These are phyloP conservation scores for Plicaturopsis crispa DNA, from an alignment of 768 basidiomycete genomes.

Conservation along the genomic window DNA sequence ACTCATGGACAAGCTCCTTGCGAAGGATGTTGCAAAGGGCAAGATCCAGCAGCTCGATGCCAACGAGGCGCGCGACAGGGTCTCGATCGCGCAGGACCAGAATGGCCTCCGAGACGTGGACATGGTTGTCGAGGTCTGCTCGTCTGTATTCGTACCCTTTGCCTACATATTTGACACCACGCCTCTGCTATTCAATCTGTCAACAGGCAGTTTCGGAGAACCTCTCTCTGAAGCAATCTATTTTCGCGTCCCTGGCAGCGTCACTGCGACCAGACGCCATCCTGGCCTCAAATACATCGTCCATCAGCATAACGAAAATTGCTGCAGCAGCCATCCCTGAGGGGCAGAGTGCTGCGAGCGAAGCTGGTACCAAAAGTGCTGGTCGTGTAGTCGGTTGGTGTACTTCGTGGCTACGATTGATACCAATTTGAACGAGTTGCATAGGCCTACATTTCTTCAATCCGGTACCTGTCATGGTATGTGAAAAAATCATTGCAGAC, in stretches of 20 bases:
- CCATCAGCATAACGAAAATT: constrained; percentile 92
- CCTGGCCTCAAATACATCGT: constrained; percentile 88
- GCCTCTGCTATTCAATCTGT: not conserved
- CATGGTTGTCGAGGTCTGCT: constrained; percentile 80
- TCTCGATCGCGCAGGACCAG: constrained; percentile 48
- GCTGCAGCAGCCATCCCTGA: constrained; percentile 69
- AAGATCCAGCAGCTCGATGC: constrained; percentile 62
- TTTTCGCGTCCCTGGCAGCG: constrained; percentile 66
- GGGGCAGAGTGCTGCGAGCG: constrained; percentile 49
- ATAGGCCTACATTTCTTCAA: constrained; percentile 92
- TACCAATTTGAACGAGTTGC: constrained; percentile 1
- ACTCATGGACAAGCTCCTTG: constrained; percentile 74
- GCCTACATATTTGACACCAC: not conserved
- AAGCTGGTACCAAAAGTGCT: constrained; percentile 54
- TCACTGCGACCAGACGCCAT: constrained; percentile 69
- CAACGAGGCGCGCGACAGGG: constrained; percentile 61
- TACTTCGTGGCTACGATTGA: not conserved
- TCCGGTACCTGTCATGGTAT: constrained; percentile 92
- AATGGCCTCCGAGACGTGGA: constrained; percentile 69
- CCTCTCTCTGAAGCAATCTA: constrained; percentile 64
- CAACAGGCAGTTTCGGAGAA: constrained; percentile 81
- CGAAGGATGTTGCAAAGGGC: constrained; percentile 86
- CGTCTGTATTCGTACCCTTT: not conserved
- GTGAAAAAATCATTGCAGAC: no score
- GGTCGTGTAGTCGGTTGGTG: constrained; percentile 73